phyloP scores from a whole-genome alignment of 2,329 filamentous ascomycete species.

The Nemania sp. region DNA sequence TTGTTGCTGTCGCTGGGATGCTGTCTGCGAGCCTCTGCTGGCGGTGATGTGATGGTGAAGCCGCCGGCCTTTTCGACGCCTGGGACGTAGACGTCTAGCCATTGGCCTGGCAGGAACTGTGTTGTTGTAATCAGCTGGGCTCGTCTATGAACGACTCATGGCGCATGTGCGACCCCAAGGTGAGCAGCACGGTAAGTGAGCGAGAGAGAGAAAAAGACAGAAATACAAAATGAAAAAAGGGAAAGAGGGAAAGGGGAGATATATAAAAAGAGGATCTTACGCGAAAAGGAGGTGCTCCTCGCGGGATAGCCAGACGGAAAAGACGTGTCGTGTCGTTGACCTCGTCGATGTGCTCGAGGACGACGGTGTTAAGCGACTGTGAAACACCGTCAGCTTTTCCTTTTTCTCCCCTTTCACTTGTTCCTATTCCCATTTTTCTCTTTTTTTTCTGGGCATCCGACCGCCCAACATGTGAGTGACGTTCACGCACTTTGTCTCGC shows the following conservation, averaged over 20 bases:
- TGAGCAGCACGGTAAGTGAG: no score
- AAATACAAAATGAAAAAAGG: no score
- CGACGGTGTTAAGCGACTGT: constrained; percentile 62
- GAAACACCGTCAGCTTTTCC: neutral
- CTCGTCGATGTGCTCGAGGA: constrained; percentile 61
- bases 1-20: constrained; percentile 6
- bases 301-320: constrained; percentile 64
- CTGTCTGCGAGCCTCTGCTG: constrained; percentile 53
- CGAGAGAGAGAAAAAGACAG: no score
- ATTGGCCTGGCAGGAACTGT: constrained; percentile 83
- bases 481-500: constrained; percentile 62
- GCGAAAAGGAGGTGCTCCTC: constrained; percentile 49
- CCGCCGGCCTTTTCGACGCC: constrained; percentile 71
- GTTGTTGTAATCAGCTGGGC: constrained; percentile 26
- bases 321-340: constrained; percentile 70
- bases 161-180: no score
- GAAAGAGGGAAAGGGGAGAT: no score
- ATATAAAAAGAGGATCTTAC: constrained; percentile 41
- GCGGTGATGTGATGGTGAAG: constrained; percentile 84
- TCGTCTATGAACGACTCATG: no score
- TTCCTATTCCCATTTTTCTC: neutral
- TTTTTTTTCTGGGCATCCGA: neutral
- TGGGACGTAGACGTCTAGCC: constrained; percentile 82
- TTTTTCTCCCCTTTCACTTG: neutral
- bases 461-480: neutral